Percentiles rank a stretch among this genome's conserved stretches.
These are phyloP conservation scores for Chlamydomonas eustigma DNA, from an alignment of 139 green algal species.

Conservation along the genomic window DNA sequence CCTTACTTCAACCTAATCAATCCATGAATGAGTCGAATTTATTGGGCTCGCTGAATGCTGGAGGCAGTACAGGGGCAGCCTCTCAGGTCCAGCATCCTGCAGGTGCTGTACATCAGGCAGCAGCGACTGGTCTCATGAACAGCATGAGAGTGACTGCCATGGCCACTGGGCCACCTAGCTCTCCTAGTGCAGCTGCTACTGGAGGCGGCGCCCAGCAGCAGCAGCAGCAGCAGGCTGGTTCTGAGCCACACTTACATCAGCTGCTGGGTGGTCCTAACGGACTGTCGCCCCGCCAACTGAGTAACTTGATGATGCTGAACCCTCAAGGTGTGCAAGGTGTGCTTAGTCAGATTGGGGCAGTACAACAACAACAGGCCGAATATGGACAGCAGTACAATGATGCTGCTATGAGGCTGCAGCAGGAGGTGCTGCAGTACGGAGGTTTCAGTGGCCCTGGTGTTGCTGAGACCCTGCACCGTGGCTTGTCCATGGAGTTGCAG, in stretches of 20 bases:
- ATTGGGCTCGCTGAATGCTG: not conserved
- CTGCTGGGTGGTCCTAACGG: not conserved
- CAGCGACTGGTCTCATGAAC: no score
- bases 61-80: not conserved
- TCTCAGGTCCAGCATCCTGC: not conserved
- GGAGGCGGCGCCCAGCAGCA: not conserved
- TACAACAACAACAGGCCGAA: not conserved
- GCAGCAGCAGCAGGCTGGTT: not conserved
- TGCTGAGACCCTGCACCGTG: not conserved
- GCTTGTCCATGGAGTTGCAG: not conserved
- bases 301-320: constrained; percentile 2
- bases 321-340: not conserved
- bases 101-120: no score
- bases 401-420: not conserved
- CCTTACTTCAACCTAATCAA: not conserved
- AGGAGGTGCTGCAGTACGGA: not conserved
- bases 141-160: no score
- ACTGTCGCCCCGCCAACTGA: not conserved
- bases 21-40: not conserved
- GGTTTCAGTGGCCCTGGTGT: no score
- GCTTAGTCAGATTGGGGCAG: not conserved
- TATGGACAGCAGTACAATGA: not conserved
- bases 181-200: not conserved
- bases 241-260: not conserved
- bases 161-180: no score